Base-by-base conservation (phyloP, 2,329 filamentous ascomycete genomes). In the Colletotrichum incanum region DNA sequence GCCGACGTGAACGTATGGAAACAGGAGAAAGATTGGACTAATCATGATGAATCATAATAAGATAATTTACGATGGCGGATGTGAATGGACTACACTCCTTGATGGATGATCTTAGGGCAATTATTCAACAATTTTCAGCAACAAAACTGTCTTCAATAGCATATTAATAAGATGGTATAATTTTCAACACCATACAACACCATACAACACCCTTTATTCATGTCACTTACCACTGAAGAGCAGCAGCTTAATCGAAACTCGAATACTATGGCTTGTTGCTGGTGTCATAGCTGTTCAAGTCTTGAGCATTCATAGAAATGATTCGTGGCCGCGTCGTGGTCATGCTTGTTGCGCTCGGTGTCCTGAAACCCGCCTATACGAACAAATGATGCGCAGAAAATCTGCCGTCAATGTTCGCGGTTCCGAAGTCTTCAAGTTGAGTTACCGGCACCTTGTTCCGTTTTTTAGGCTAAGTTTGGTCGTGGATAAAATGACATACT, bases 401-500 rank as follows among this genome's bases (percentile, higher is more conserved):
- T 45, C 18, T 45, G 16, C 7, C 16, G 43, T 45, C 43, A n/a
- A 45, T 14, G 6, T n/a, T 7, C 6, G 18, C 9, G 2, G 11
- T 31, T 3, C 6, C 12, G 2, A 16, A 5, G 7, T 12, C n/a
- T 12, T 28, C 16, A 4, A 31, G 20, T 28, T 20, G 18, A 23
- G 58, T 3, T n/a, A n/a, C 18, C 49, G 23, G 23, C 43, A 49
- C 12, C 26, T 23, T 20, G 7, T 1, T 18, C 39, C 5, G 11
- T 31, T 20, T 20, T 47, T n/a, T 9, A 56, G 45, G 34, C 41
- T 23, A 43, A 62, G 23, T 23, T 16, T 49, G 23, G 31, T 58
- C 41, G 68, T 54, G 39, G 28, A 49, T 55, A 65, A 65, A 31
- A 39, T 71, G 9, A 47, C n/a, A 43, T 72, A 63, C 55, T 72